Evolutionary conservation across 768 basidiomycete species (phyloP).

Genomic region (Gelatoporia subvermispora): DNA sequence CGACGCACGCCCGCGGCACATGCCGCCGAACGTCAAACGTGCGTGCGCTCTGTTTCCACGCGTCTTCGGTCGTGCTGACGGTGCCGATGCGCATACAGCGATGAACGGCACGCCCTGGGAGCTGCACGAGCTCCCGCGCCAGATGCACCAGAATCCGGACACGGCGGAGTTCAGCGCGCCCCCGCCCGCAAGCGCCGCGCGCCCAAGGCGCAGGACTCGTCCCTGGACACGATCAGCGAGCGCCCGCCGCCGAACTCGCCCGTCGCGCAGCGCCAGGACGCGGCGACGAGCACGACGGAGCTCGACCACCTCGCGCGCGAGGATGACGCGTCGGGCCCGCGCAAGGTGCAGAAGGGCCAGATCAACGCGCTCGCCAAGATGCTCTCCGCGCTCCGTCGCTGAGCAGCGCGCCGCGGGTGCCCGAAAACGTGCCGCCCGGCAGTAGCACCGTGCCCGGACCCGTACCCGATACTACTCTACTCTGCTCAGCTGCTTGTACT

Average conservation of each 20-base stretch:
- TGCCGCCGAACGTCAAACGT: slow-evolving; percentile 74
- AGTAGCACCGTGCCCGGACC: neutral
- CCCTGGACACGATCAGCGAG: slow-evolving; percentile 73
- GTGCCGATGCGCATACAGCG: slow-evolving; percentile 36
- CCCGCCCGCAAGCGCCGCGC: slow-evolving; percentile 57
- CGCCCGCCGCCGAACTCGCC: slow-evolving; percentile 44
- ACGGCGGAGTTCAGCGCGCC: slow-evolving; percentile 40
- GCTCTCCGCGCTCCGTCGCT: slow-evolving; percentile 76
- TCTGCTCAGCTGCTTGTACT: too few relatives aligned
- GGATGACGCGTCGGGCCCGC: slow-evolving; percentile 40
- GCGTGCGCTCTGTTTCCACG: slow-evolving; percentile 27
- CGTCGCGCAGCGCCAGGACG: slow-evolving; percentile 50
- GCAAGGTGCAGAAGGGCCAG: slow-evolving; percentile 88
- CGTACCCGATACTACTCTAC: neutral
- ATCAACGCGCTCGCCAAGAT: slow-evolving; percentile 90
- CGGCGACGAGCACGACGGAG: slow-evolving; percentile 73
- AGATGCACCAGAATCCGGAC: slow-evolving; percentile 53
- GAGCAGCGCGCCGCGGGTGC: slow-evolving; percentile 5
- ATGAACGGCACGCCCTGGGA: slow-evolving; percentile 79
- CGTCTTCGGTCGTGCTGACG: slow-evolving; percentile 3
- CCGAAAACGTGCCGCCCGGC: too few relatives aligned
- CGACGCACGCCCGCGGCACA: slow-evolving; percentile 6
- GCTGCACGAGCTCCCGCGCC: slow-evolving; percentile 62
- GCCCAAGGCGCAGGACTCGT: slow-evolving; percentile 55
- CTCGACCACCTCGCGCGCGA: slow-evolving; percentile 34